Conservation (phyloP, 2,329 filamentous ascomycete genomes). For the Lecanicillium sp. region DNA sequence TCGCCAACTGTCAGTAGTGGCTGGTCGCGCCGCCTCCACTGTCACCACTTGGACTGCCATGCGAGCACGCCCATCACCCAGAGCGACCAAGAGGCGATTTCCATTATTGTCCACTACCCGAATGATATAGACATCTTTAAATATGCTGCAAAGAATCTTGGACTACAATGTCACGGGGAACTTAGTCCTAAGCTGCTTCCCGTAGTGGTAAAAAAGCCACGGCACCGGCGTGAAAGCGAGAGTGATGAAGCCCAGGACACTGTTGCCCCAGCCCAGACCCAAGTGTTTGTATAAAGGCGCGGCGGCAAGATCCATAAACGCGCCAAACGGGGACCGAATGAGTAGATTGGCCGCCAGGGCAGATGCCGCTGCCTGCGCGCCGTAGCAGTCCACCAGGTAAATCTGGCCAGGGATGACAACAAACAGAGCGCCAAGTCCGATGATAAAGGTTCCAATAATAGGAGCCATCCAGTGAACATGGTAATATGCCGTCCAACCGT, state of each 20-base stretch:
- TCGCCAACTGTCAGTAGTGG: too few species aligned
- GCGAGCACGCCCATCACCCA: too few species aligned
- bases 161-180: too few species aligned
- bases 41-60: too few species aligned
- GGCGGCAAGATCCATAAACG: constrained; percentile 49
- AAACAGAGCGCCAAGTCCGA: constrained; percentile 31
- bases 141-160: too few species aligned
- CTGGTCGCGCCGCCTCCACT: too few species aligned
- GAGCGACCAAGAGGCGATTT: too few species aligned
- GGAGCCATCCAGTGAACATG: constrained; percentile 47
- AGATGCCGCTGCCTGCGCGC: background rate
- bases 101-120: too few species aligned
- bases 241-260: constrained; percentile 35
- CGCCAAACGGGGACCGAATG: constrained; percentile 48
- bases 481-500: constrained; percentile 48
- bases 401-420: background rate
- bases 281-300: constrained; percentile 22
- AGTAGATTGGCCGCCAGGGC: background rate
- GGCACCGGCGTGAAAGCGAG: constrained; percentile 24
- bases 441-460: constrained; percentile 43
- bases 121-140: too few species aligned
- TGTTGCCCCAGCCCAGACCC: constrained; percentile 36
- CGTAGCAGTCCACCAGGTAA: background rate
- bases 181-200: too few species aligned
- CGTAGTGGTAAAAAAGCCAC: background rate